Conservation (phyloP, 257 asterid species). For the Echium plantagineum region DNA sequence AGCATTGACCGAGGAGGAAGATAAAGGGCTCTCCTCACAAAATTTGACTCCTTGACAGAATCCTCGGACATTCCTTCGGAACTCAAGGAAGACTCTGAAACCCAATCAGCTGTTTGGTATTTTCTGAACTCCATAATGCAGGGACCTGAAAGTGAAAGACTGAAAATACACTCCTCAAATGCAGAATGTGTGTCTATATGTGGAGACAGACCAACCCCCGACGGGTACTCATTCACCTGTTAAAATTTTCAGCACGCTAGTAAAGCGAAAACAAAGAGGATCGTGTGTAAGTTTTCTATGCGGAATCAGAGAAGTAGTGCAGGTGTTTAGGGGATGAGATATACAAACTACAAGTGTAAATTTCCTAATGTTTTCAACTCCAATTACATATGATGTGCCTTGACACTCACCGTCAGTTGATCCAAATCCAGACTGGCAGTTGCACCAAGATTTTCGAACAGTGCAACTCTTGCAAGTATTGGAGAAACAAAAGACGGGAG, state of each 20-base stretch:
- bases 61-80: constrained; percentile 21
- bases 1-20: constrained; percentile 90
- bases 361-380: not conserved
- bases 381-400: not conserved
- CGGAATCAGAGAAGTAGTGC: not conserved
- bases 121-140: constrained; percentile 96
- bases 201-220: constrained; percentile 92
- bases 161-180: constrained; percentile 72
- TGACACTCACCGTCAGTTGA: constrained; percentile 68
- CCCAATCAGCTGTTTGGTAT: constrained; percentile 55
- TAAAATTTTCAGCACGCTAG: constrained; percentile 3
- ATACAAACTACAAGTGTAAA: not conserved
- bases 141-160: constrained; percentile 92
- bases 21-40: constrained; percentile 57
- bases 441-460: constrained; percentile 34
- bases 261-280: not conserved
- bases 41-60: constrained; percentile 23
- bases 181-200: constrained; percentile 99
- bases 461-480: constrained; percentile 42
- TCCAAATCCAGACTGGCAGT: constrained; percentile 36
- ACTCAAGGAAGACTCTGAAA: constrained; percentile 19
- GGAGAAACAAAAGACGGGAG: constrained; percentile 70
- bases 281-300: not conserved
- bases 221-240: constrained; percentile 94
- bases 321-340: not conserved